Evolutionary conservation across 768 basidiomycete species (phyloP).

Genomic region (Holtermanniella nyarrowii): DNA sequence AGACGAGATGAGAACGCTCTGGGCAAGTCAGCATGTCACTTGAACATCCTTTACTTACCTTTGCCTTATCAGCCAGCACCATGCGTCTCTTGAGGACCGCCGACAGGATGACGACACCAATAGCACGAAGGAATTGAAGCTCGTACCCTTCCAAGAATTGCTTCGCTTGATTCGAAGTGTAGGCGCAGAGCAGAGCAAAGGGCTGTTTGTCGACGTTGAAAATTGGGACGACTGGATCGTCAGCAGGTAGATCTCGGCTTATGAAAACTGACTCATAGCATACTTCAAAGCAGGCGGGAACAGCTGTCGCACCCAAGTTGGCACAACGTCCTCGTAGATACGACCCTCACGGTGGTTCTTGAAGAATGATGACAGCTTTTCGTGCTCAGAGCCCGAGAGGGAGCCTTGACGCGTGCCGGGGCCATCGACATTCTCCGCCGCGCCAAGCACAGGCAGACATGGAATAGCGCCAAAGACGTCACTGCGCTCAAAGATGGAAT

Average conservation of each 20-base stretch:
- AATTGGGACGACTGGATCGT: slow-evolving; percentile 64
- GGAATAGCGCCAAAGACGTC: slow-evolving; percentile 35
- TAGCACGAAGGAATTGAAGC: slow-evolving; percentile 80
- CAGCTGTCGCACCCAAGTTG: slow-evolving; percentile 69
- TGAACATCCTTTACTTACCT: slow-evolving; percentile 47
- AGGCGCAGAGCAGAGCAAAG: slow-evolving; percentile 81
- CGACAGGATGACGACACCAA: slow-evolving; percentile 85
- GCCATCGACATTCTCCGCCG: slow-evolving; percentile 13
- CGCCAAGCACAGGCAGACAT: slow-evolving; percentile 36
- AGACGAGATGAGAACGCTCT: slow-evolving; percentile 21
- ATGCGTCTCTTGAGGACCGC: slow-evolving; percentile 85
- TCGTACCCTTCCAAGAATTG: slow-evolving; percentile 55
- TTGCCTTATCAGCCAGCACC: slow-evolving; percentile 90
- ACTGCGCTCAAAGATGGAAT: slow-evolving; percentile 26
- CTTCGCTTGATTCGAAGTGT: slow-evolving; percentile 65
- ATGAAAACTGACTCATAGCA: slow-evolving; percentile 58
- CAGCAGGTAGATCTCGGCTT: not conserved
- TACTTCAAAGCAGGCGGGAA: slow-evolving; percentile 74
- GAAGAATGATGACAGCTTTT: slow-evolving; percentile 65
- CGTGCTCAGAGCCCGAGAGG: slow-evolving; percentile 62
- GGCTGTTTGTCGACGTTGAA: slow-evolving; percentile 88
- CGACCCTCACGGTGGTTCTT: slow-evolving; percentile 70
- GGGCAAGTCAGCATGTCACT: not conserved
- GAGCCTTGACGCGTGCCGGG: slow-evolving; percentile 38
- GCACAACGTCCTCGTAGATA: slow-evolving; percentile 76